Evolutionary conservation across 225 moss, liverwort and hornwort species (phyloP), one percentile per base, ranked within the genome.

Genomic region (Physcomitrellopsis africana): DNA sequence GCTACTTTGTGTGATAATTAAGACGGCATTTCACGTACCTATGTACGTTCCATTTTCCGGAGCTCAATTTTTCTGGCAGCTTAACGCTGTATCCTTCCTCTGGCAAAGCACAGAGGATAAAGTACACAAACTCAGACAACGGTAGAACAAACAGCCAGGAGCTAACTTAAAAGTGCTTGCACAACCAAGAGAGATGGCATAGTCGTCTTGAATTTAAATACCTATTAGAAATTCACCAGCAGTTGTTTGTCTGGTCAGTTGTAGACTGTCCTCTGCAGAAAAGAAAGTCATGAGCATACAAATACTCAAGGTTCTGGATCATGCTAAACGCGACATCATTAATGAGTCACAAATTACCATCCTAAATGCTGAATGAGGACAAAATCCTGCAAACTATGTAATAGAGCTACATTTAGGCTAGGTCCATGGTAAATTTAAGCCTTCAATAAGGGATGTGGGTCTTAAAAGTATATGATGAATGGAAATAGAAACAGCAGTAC

Each of bases 21-120:
- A 37, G 32, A 2, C 32, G 32, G 32, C 32, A 37, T 4, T 37
- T 37, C 26, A 71, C 37, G 58, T 82, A 90, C 90, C 97, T 90
- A 72, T 77, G 72, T 43, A 99, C 97, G 79, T 99, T 94, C 97
- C 97, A 99, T 79, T 89, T 83, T 29, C 97, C 97, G 14, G 77
- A 82, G 64, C 89, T 82, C 73, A 99, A 85, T 55, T 89, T 92
- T 82, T 99, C 97, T 23, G 97, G 97, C 72, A 99, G 78, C 69
- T 79, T 79, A 16, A 84, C 97, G 57, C 94, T 93, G 14, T 87
- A 90, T 8, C 94, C 94, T 32, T 99, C 86, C 62, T 80, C 81
- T 90, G 85, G 70, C 55, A 69, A 42, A 83, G 49, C 56, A 78
- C 12, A 84, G 51, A 63, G 75, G 68, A 62, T 74, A 81, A 7